Conservation (phyloP, 345 rosid genomes). For the Cardiospermum halicacabum region DNA sequence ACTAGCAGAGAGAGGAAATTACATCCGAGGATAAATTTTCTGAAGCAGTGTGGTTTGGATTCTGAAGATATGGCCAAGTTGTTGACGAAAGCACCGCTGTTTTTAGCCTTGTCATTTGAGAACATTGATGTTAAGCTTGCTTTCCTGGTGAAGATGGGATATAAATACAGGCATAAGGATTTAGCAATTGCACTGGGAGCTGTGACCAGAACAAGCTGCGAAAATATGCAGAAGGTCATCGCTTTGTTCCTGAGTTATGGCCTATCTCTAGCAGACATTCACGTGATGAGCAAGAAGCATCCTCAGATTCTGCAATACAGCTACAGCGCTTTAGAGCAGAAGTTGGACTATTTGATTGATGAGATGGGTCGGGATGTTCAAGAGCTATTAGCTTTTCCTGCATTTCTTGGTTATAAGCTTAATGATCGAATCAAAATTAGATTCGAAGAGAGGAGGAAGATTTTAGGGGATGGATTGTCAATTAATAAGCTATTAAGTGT, state of each 20-base stretch:
- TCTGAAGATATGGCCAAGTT: conserved; percentile 63
- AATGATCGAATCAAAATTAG: conserved; percentile 71
- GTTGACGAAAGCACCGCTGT: conserved; percentile 63
- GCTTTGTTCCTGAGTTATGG: conserved; percentile 55
- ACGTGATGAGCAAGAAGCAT: conserved; percentile 73
- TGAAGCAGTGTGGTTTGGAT: conserved; percentile 62
- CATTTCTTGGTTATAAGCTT: conserved; percentile 80
- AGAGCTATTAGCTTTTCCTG: conserved; percentile 71
- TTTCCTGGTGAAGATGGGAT: conserved; percentile 66
- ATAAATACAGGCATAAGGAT: conserved; percentile 50
- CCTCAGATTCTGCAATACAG: conserved; percentile 73
- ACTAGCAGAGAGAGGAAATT: conserved; percentile 67
- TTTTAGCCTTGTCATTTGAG: conserved; percentile 53
- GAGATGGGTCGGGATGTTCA: conserved; percentile 76
- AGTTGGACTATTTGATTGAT: conserved; percentile 63
- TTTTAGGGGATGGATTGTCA: conserved; percentile 59
- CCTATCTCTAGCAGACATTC: conserved; percentile 49
- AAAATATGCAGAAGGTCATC: conserved; percentile 71
- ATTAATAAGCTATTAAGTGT: conserved; percentile 63
- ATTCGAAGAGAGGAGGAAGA: conserved; percentile 50
- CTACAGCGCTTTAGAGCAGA: conserved; percentile 49
- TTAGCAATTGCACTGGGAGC: conserved; percentile 64
- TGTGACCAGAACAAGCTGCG: conserved; percentile 69
- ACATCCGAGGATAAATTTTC: conserved; percentile 54
- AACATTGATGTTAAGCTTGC: conserved; percentile 60